Evolutionary conservation across 306 rosid genomes (phyloP).

Genomic region (Corylus americana): DNA sequence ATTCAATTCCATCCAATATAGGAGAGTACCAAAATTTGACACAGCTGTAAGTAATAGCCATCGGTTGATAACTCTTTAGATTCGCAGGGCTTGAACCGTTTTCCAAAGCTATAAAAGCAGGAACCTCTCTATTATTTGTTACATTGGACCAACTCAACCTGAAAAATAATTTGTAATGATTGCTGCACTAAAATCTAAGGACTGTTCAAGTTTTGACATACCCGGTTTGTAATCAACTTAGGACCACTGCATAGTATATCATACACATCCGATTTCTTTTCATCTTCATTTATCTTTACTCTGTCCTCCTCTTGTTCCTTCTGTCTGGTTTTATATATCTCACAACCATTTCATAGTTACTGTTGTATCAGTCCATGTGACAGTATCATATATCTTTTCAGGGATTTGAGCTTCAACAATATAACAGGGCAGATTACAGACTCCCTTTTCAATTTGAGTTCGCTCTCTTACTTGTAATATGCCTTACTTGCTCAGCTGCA

Average conservation of each 20-base stretch:
- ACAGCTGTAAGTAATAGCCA: constrained; percentile 52
- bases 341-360: background rate
- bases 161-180: background rate
- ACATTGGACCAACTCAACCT: background rate
- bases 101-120: background rate
- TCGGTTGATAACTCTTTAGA: constrained; percentile 7
- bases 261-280: background rate
- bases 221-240: too few relatives aligned
- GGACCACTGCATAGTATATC: too few relatives aligned
- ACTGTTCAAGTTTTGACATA: background rate
- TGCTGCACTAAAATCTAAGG: background rate
- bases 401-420: constrained; percentile 94
- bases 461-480: constrained; percentile 61
- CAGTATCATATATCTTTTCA: constrained; percentile 29
- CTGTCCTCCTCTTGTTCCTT: too few relatives aligned
- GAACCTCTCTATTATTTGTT: background rate
- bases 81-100: background rate
- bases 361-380: background rate
- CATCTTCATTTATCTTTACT: background rate
- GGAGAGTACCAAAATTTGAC: constrained; percentile 52
- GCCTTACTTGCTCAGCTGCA: constrained; percentile 7
- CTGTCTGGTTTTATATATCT: background rate
- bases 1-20: constrained; percentile 61
- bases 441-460: constrained; percentile 67
- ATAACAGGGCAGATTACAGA: constrained; percentile 55